These are phyloP conservation scores for Phoma sp. DNA, from an alignment of 2,329 filamentous ascomycete species.

Conservation along the genomic window DNA sequence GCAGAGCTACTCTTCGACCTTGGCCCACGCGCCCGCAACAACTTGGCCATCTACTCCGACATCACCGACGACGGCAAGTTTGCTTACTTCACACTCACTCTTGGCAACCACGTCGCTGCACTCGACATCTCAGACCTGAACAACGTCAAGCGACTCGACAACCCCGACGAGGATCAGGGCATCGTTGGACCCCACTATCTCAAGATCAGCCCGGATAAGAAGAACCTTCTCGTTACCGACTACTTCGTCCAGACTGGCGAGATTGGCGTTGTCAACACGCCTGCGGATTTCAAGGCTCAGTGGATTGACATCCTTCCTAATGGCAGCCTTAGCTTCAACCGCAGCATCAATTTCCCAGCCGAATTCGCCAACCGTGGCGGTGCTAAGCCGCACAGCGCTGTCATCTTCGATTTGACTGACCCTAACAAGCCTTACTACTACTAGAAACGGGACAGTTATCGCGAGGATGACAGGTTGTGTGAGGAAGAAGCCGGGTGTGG, in stretches of 20 bases:
- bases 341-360: slow-evolving; percentile 63
- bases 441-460: slow-evolving; percentile 6
- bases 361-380: slow-evolving; percentile 64
- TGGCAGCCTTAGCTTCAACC: slow-evolving; percentile 66
- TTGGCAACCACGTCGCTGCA: slow-evolving; percentile 68
- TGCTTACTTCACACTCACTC: slow-evolving; percentile 67
- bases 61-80: slow-evolving; percentile 65
- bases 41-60: slow-evolving; percentile 67
- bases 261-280: slow-evolving; percentile 67
- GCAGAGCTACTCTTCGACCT: slow-evolving; percentile 67
- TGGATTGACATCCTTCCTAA: slow-evolving; percentile 67
- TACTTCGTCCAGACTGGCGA: slow-evolving; percentile 71
- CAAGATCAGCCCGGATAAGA: slow-evolving; percentile 70
- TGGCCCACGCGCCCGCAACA: slow-evolving; percentile 63
- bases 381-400: slow-evolving; percentile 63
- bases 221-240: slow-evolving; percentile 69
- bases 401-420: slow-evolving; percentile 65
- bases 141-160: slow-evolving; percentile 67
- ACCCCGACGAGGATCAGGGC: slow-evolving; percentile 65
- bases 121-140: slow-evolving; percentile 68
- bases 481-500: no score
- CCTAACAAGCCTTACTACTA: slow-evolving; percentile 33
- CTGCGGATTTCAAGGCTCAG: slow-evolving; percentile 67
- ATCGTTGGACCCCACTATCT: slow-evolving; percentile 69
- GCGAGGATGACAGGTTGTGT: no score